Evolutionary conservation across 2,329 filamentous ascomycete species (phyloP), one percentile per base, ranked within the genome.

Genomic region (Paraphoma sp.): DNA sequence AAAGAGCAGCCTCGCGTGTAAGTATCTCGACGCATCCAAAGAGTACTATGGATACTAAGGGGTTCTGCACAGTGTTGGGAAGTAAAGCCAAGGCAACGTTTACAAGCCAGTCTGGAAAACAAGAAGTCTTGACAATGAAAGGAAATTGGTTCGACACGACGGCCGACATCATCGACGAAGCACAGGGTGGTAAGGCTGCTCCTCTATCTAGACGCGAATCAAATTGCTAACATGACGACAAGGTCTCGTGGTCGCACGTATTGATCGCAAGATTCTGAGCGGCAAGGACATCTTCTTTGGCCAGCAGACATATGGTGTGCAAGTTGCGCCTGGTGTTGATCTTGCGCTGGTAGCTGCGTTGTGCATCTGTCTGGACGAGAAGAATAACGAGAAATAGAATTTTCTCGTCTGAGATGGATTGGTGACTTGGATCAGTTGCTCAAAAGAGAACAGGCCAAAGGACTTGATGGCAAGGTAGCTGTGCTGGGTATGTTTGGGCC

Each of bases 321-420:
- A 81, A 0, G 81, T 91, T 6, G 87, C 87, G 1, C 86, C 88
- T 0, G 84, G 84, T 14, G 85, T 89, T 6, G 89, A 92, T 67
- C 81, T 89, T 74, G 83, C 86, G 4, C 68, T 91, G 45, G 83
- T 91, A 62, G 85, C 82, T 0, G 89, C 88, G 10, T 78, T 91
- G 67, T 90, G 87, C 68, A 86, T 91, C 50, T 87, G 84, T 57
- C 76, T 91, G 57, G 89, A 91, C 61, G 87, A 90, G 81, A 67
- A 68, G 59, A 65, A 68, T 12, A 67, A 67, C 14, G 63, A 68
- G 51, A 48, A 45, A 23, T 43, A 51, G 40, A 4, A 29, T 8
- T 9, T 6, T 8, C 8, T 42, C 40, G 40, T 23, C 23, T 23
- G 23, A 23, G 5, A 23, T 23, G 23, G 23, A 23, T 23, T 23